Conservation (phyloP, 2,329 filamentous ascomycete species). For the Penicillium crustosum region DNA sequence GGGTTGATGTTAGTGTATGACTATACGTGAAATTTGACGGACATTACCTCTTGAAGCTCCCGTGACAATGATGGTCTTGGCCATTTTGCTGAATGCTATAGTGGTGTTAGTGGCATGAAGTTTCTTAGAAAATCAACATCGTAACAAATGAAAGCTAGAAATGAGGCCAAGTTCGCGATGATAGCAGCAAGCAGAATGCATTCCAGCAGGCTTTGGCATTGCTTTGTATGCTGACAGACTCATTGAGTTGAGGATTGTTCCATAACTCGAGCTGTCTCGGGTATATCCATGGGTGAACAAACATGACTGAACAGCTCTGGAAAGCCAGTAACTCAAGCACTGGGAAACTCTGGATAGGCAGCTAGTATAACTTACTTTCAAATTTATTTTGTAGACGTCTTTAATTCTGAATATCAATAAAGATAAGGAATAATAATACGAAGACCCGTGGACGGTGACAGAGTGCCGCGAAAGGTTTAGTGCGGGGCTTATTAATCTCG, state of each 20-base stretch:
- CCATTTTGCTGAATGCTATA: slow-evolving; percentile 35
- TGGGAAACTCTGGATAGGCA: background rate
- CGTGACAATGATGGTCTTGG: slow-evolving; percentile 70
- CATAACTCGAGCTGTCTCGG: background rate
- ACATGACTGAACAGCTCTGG: background rate
- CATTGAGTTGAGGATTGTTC: background rate
- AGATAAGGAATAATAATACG: background rate
- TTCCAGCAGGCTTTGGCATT: too few species aligned
- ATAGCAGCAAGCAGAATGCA: background rate
- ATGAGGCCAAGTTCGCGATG: too few species aligned
- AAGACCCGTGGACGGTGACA: background rate
- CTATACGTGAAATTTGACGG: background rate
- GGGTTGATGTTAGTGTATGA: slow-evolving; percentile 3
- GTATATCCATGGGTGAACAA: background rate
- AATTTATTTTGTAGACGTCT: background rate
- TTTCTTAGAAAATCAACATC: background rate
- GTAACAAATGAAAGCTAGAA: background rate
- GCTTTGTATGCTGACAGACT: background rate
- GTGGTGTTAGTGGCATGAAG: slow-evolving; percentile 5
- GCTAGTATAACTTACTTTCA: background rate
- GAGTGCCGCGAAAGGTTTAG: background rate
- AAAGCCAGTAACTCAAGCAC: background rate
- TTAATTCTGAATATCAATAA: background rate
- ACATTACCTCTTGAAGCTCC: slow-evolving; percentile 60
- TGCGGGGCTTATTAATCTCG: slow-evolving; percentile 24